Conservation (phyloP, 2,329 filamentous ascomycete species). For the Clarireedia paspali region DNA sequence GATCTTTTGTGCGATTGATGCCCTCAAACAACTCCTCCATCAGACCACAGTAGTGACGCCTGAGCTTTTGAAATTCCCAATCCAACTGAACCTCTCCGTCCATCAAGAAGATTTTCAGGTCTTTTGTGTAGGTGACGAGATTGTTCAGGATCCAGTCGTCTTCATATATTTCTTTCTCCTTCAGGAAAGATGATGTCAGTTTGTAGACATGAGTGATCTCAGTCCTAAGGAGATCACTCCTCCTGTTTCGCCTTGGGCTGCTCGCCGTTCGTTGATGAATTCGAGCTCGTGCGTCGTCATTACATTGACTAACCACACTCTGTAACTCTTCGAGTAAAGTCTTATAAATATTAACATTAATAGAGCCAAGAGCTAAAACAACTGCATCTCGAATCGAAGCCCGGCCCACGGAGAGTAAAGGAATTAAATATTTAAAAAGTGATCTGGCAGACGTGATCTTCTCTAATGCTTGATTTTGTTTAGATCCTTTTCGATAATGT, state of each 20-base stretch:
- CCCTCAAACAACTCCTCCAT: slow-evolving; percentile 91
- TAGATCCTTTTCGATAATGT: slow-evolving; percentile 76
- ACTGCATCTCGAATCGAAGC: slow-evolving; percentile 81
- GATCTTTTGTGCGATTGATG: slow-evolving; percentile 77
- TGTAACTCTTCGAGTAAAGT: slow-evolving; percentile 86
- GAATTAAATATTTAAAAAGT: slow-evolving; percentile 86
- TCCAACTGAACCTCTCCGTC: slow-evolving; percentile 92
- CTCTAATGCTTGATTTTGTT: slow-evolving; percentile 57
- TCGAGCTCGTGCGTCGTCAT: slow-evolving; percentile 78
- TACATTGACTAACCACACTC: slow-evolving; percentile 76
- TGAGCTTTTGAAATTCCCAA: slow-evolving; percentile 85
- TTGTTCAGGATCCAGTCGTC: slow-evolving; percentile 90
- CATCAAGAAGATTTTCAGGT: slow-evolving; percentile 88
- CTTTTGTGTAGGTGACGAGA: slow-evolving; percentile 81
- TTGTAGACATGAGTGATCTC: slow-evolving; percentile 97
- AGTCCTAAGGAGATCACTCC: slow-evolving; percentile 79
- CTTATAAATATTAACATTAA: slow-evolving; percentile 89
- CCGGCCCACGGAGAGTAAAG: slow-evolving; percentile 73
- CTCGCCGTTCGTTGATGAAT: slow-evolving; percentile 83
- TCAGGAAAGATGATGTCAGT: slow-evolving; percentile 82
- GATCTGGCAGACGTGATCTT: slow-evolving; percentile 84
- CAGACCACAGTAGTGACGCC: slow-evolving; percentile 88
- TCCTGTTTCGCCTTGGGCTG: slow-evolving; percentile 71
- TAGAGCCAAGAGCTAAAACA: slow-evolving; percentile 84
- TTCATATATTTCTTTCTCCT: slow-evolving; percentile 67